Base-by-base conservation (phyloP, 2,329 filamentous ascomycete genomes). In the Cryphonectria parasitica region DNA sequence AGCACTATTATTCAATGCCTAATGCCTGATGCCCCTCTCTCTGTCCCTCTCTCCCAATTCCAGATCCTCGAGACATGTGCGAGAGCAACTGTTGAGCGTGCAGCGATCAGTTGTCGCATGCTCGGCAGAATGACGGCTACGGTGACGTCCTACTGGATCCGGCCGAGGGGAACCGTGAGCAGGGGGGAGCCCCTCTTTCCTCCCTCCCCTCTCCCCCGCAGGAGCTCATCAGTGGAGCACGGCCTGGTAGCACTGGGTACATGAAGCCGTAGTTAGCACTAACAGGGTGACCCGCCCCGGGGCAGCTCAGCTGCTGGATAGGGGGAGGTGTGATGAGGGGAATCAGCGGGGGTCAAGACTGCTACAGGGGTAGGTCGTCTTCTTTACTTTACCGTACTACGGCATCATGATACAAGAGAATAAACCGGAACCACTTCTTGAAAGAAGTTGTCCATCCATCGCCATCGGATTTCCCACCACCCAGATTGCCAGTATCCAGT, bases 41-140 rank as follows among this genome's bases (percentile, higher is more conserved):
- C 54, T 31, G 13, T 31, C 15, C 19, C 15, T n/a, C 45, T 43
- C 54, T 31, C 52, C 52, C 15, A 17, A 56, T 56, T 25, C n/a
- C 52, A 56, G 13, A 17, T 25, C 52, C 1, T 28, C 25, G 11
- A 15, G 11, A 54, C 52, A 54, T 36, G 11, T 7, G 52, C 13
- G n/a, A 28, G 25, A 28, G 52, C 52, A 56, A 28, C 45, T n/a
- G 52, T 5, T 25, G 52, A 56, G 52, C 52, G 25, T 28, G n/a
- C 4, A 13, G 52, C 52, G 11, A 56, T 28, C 15, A 28, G 25
- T 49, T 49, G 49, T 54, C 64, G 61, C 25, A 22, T 4, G 28
- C 58, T 68, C 66, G 66, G 66, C 66, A 68, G 41, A 63, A 43
- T 39, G 58, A 54, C 66, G 66, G 66, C 66, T 68, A 63, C 61